Base-by-base conservation (phyloP, 2,329 filamentous ascomycete genomes). In the Ceratocystis harringtonii region DNA sequence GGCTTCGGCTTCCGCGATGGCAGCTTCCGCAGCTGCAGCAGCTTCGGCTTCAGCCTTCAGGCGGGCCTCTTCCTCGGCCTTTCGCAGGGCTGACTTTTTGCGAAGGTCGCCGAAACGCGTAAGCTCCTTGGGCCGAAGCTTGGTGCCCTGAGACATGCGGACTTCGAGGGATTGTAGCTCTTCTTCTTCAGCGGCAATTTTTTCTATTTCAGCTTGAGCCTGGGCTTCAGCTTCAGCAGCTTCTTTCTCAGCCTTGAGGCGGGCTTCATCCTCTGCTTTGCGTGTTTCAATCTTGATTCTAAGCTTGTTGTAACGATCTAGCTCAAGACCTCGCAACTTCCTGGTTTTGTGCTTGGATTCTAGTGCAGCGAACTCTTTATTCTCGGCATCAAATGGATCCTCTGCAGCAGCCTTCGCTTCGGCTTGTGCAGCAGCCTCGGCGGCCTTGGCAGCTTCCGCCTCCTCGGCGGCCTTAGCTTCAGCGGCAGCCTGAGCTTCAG, bases 341-440 rank as follows among this genome's bases (percentile, higher is more conserved):
- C 74, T 75, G 78, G 69, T 44, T 10, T 68, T 65, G 61, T 77
- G 77, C 65, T 69, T 71, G 0, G 77, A 74, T 36, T 76, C 72
- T 68, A 79, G 78, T 41, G 75, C 74, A 44, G 77, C 77, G 68
- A 78, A 78, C 74, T 86, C 87, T 73, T 80, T 84, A 72, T 81
- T 82, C 69, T 81, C 79, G 1, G 75, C 79, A 6, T 63, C 66
- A 58, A 65, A 65, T 3, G 63, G 63, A 52, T 67, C 61, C 22
- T 58, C 50, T 5, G 52, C 55, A 25, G 12, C 6, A 25, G 30
- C 50, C 32, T 58, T 22, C n/a, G 52, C 65, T 6, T 63, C 62
- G 2, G 58, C 60, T 36, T 63, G 45, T n/a, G 57, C 43, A 43
- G 22, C 25, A n/a, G 61, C 61, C 8, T 66, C 50, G 30, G 61